These are phyloP conservation scores for Thalassiosira profunda DNA, from an alignment of 108 stramenopile genomes.

Conservation along the genomic window DNA sequence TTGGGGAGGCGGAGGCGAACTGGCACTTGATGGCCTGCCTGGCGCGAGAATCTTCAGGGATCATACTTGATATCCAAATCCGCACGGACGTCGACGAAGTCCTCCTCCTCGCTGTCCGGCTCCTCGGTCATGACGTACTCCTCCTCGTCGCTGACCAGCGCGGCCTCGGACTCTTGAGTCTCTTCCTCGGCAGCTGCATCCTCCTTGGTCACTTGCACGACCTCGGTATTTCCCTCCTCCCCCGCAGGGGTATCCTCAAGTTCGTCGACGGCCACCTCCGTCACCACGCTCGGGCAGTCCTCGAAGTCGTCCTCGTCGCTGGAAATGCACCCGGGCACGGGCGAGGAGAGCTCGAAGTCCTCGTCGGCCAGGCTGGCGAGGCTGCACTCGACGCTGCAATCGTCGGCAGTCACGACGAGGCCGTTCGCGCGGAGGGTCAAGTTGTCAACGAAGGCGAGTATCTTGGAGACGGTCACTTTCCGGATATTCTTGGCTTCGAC, in stretches of 20 bases:
- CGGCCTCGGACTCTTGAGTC: not conserved
- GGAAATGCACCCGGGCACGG: slow-evolving; percentile 6
- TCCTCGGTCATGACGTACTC: slow-evolving; percentile 24
- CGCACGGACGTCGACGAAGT: slow-evolving; percentile 23
- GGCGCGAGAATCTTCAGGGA: no score
- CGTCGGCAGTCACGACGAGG: slow-evolving; percentile 22
- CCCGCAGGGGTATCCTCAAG: slow-evolving; percentile 5
- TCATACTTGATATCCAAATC: slow-evolving; percentile 9
- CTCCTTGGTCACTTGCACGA: not conserved
- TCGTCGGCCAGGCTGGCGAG: slow-evolving; percentile 10
- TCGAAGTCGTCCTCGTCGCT: slow-evolving; percentile 8
- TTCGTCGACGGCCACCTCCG: slow-evolving; percentile 7
- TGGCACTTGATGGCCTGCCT: no score
- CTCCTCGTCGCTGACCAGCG: not conserved
- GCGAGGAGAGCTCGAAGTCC: slow-evolving; percentile 1
- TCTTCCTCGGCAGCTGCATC: not conserved
- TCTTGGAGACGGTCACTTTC: slow-evolving; percentile 12
- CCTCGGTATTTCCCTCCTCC: not conserved
- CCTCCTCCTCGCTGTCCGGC: slow-evolving; percentile 3
- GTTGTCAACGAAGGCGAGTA: slow-evolving; percentile 11
- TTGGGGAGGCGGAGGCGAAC: no score
- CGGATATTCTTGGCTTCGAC: not conserved
- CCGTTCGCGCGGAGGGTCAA: slow-evolving; percentile 25
- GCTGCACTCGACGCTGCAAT: slow-evolving; percentile 39
- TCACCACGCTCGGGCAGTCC: slow-evolving; percentile 16